Evolutionary conservation across 2,329 filamentous ascomycete species (phyloP).

Genomic region (Ophiostoma pallidulum): DNA sequence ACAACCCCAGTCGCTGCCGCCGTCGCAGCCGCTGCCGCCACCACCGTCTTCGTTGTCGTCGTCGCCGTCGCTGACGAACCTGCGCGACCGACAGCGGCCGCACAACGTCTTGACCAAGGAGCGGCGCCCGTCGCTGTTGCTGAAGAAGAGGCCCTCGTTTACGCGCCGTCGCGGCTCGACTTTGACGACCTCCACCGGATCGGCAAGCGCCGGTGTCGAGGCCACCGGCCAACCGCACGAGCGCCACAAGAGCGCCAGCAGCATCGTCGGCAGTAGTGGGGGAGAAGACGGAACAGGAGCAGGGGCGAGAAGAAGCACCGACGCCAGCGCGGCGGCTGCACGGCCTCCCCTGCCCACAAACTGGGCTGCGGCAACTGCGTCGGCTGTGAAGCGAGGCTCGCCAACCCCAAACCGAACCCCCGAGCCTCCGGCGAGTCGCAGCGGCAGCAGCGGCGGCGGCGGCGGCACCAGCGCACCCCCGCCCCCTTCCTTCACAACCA

Average conservation of each 20-base stretch:
- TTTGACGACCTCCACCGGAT: conserved; percentile 20
- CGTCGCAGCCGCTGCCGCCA: conserved; percentile 9
- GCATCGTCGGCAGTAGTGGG: neutral
- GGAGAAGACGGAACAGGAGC: neutral
- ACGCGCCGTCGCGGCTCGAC: conserved; percentile 32
- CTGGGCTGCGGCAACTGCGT: conserved; percentile 3
- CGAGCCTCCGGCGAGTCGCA: too few species aligned
- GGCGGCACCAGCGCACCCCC: neutral
- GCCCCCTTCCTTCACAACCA: neutral
- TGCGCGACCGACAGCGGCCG: conserved; percentile 18
- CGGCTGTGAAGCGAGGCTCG: neutral
- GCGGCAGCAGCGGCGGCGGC: too few species aligned
- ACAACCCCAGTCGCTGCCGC: neutral
- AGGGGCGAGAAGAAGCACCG: neutral
- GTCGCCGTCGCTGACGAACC: conserved; percentile 13
- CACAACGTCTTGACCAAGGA: conserved; percentile 33
- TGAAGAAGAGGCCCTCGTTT: conserved; percentile 45
- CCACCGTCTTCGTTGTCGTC: conserved; percentile 14
- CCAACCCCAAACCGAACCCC: neutral
- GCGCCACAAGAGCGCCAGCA: conserved; percentile 15
- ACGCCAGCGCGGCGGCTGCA: neutral
- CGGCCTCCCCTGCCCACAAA: conserved; percentile 1
- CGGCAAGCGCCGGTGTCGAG: conserved; percentile 6
- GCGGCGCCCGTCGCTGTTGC: conserved; percentile 44
- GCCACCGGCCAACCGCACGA: conserved; percentile 3